phyloP scores from a whole-genome alignment of 495 filamentous ascomycete species.

The Copromyces sp. region DNA sequence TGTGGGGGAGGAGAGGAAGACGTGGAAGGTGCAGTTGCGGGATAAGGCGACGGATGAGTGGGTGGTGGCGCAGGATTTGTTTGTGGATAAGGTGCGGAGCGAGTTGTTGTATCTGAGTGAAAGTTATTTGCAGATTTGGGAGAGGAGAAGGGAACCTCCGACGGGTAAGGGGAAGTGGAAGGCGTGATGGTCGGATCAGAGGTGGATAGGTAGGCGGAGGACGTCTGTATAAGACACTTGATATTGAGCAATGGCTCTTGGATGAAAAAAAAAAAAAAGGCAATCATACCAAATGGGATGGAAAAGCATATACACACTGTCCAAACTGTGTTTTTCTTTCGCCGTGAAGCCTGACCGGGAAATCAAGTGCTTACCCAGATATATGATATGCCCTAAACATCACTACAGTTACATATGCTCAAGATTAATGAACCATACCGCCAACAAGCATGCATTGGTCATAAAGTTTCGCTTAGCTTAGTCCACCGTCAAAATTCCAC shows the following conservation, averaged over 20 bases:
- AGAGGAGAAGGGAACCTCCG: constrained; percentile 54
- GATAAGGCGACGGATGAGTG: constrained; percentile 66
- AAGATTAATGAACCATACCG: neutral
- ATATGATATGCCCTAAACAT: neutral
- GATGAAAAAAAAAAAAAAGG: neutral
- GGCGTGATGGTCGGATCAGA: neutral
- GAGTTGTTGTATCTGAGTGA: constrained; percentile 88
- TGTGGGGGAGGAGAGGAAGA: constrained; percentile 67
- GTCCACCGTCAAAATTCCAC: neutral
- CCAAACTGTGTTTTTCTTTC: neutral
- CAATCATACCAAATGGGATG: neutral
- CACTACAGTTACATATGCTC: neutral
- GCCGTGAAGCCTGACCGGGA: neutral
- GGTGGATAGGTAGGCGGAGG: neutral
- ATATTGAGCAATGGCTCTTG: neutral
- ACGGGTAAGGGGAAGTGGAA: constrained; percentile 19
- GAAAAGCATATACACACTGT: neutral
- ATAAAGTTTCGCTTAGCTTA: neutral
- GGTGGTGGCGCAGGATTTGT: constrained; percentile 90
- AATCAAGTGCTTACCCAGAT: neutral
- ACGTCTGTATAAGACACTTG: neutral
- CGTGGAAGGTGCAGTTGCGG: constrained; percentile 61
- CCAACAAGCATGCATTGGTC: neutral
- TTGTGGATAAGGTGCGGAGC: constrained; percentile 72
- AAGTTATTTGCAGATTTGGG: constrained; percentile 94